These are phyloP conservation scores for Rubus parviflorus DNA, from an alignment of 306 rosid species.

Conservation along the genomic window DNA sequence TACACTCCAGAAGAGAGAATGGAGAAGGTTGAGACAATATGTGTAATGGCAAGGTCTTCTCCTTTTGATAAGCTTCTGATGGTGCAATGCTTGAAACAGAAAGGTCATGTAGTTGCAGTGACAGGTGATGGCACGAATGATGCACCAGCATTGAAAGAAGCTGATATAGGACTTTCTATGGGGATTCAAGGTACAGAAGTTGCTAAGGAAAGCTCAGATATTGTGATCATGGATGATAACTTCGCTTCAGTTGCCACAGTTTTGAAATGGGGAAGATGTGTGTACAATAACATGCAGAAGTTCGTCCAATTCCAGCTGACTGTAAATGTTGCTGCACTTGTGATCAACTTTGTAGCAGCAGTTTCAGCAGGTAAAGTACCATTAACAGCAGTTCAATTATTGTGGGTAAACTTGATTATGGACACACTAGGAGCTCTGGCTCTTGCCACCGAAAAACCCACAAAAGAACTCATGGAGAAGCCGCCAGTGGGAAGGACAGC, in stretches of 20 bases:
- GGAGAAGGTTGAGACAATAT: slow-evolving; percentile 13
- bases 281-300: slow-evolving; percentile 24
- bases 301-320: slow-evolving; percentile 26
- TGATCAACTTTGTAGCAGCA: slow-evolving; percentile 16
- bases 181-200: slow-evolving; percentile 29
- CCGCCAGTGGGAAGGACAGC: slow-evolving; percentile 4
- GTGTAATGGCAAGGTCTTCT: slow-evolving; percentile 24
- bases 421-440: slow-evolving; percentile 23
- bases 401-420: slow-evolving; percentile 27
- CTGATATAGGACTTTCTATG: slow-evolving; percentile 27
- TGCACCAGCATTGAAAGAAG: slow-evolving; percentile 25
- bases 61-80: slow-evolving; percentile 24
- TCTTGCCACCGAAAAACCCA: slow-evolving; percentile 20
- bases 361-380: slow-evolving; percentile 16
- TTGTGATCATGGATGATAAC: slow-evolving; percentile 22
- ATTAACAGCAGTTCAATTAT: slow-evolving; percentile 14
- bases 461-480: slow-evolving; percentile 24
- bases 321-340: slow-evolving; percentile 21
- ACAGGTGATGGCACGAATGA: slow-evolving; percentile 24
- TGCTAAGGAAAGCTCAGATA: slow-evolving; percentile 27
- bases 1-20: slow-evolving; percentile 10
- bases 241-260: slow-evolving; percentile 21
- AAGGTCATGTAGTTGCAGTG: slow-evolving; percentile 27
- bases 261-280: slow-evolving; percentile 25
- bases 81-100: slow-evolving; percentile 26